Percentiles rank a stretch among this genome's conserved stretches.
These are phyloP conservation scores for Theobroma cacao DNA, from an alignment of 345 rosid species.

Conservation along the genomic window DNA sequence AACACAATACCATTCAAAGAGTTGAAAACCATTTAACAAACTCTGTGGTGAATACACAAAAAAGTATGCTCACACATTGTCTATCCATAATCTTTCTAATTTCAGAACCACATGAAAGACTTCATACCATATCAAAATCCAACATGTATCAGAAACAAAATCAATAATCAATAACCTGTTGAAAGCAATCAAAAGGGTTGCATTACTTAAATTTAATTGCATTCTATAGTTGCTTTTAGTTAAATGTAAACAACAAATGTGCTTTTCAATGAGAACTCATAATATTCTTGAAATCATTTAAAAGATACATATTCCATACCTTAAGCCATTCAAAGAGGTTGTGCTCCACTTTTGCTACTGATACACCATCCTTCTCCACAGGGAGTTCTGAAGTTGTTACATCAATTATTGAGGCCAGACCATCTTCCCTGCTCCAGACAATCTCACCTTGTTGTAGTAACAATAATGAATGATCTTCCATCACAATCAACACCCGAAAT, in stretches of 20 bases:
- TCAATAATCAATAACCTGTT: background rate
- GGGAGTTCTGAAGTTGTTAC: conserved; percentile 65
- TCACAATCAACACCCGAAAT: conserved; percentile 90
- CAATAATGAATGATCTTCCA: conserved; percentile 98
- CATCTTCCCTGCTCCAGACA: conserved; percentile 98
- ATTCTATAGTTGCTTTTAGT: background rate
- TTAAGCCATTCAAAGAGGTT: conserved; percentile 94
- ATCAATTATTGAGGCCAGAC: conserved; percentile 84
- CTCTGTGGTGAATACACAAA: background rate
- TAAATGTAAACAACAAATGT: background rate
- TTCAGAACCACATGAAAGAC: background rate
- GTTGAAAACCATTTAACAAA: background rate
- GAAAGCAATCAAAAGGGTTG: background rate
- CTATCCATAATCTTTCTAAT: background rate
- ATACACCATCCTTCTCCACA: conserved; percentile 1
- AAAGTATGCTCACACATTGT: background rate
- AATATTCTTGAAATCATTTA: conserved; percentile 10
- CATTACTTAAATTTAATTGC: background rate
- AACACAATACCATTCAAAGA: background rate
- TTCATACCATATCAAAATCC: background rate
- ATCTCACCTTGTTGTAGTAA: conserved; percentile 88
- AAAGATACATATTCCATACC: conserved; percentile 40
- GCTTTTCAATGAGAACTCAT: background rate
- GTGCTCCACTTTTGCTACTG: conserved; percentile 89
- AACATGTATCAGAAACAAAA: background rate